Percentiles rank a stretch among this genome's conserved stretches.
Conservation (phyloP, 129 eudicot species). For the Calendula officinalis region DNA sequence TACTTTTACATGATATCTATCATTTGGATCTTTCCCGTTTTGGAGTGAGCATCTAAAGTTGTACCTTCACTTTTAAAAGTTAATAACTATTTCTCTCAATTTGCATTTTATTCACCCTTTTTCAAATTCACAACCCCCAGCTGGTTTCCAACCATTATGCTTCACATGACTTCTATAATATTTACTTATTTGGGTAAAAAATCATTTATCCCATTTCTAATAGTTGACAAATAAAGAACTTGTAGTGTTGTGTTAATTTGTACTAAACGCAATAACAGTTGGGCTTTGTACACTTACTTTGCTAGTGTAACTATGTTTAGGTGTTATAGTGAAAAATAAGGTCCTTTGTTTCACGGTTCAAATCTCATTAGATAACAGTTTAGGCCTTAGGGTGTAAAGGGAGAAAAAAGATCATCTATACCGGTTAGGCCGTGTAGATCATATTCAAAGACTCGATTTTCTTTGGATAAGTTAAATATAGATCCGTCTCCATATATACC, state of each 20-base stretch:
- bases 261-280: not conserved
- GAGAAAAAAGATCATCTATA: too few relatives aligned
- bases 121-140: constrained; percentile 24
- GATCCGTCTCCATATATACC: too few relatives aligned
- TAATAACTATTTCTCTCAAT: constrained; percentile 23
- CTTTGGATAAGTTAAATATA: too few relatives aligned
- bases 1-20: constrained; percentile 27
- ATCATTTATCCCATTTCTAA: not conserved
- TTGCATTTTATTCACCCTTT: constrained; percentile 13
- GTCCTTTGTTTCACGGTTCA: too few relatives aligned
- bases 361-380: too few relatives aligned
- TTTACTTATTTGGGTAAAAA: constrained; percentile 22
- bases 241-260: constrained; percentile 1
- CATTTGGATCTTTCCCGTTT: constrained; percentile 33
- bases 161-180: constrained; percentile 24
- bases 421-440: too few relatives aligned
- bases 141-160: constrained; percentile 29
- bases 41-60: constrained; percentile 28
- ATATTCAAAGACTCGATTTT: too few relatives aligned
- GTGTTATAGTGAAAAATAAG: too few relatives aligned
- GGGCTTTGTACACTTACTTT: not conserved
- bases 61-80: constrained; percentile 36
- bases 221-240: constrained; percentile 8
- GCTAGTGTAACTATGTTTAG: not conserved
- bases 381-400: too few relatives aligned